phyloP scores from a whole-genome alignment of 345 rosid genomes.

The Arabis hirsuta region DNA sequence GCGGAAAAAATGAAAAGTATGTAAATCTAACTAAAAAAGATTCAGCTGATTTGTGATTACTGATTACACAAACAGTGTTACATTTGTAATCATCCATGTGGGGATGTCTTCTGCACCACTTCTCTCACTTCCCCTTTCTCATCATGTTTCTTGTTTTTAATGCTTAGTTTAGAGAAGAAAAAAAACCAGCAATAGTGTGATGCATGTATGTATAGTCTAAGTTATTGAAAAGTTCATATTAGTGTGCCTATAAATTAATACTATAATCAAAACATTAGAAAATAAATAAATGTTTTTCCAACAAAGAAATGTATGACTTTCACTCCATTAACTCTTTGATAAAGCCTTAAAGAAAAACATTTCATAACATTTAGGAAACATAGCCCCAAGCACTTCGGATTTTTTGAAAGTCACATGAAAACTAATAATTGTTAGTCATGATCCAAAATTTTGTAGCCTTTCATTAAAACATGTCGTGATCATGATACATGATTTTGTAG shows the following conservation, averaged over 20 bases:
- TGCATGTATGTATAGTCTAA: not conserved
- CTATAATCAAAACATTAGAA: not conserved
- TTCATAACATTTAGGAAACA: not conserved
- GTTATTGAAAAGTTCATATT: not conserved
- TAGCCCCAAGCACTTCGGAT: not conserved
- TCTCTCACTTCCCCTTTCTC: not conserved
- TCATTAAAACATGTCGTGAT: slow-evolving; percentile 4
- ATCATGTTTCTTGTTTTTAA: slow-evolving; percentile 21
- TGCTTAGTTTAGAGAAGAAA: not conserved
- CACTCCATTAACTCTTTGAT: too few relatives aligned
- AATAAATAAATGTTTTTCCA: too few relatives aligned
- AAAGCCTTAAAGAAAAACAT: not conserved
- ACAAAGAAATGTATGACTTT: too few relatives aligned
- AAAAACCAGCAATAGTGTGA: not conserved
- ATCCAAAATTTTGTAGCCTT: not conserved
- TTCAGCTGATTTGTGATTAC: slow-evolving; percentile 30
- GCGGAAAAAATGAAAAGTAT: slow-evolving; percentile 4
- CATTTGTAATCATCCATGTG: slow-evolving; percentile 37
- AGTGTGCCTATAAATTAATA: not conserved
- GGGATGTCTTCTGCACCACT: slow-evolving; percentile 31
- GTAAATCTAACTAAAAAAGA: slow-evolving; percentile 20
- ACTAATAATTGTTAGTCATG: not conserved
- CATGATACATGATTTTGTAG: not conserved
- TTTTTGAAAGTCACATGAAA: not conserved
- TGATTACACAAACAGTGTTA: slow-evolving; percentile 28